Base-by-base conservation (phyloP, 257 asterid species). In the Solanum rostratum region DNA sequence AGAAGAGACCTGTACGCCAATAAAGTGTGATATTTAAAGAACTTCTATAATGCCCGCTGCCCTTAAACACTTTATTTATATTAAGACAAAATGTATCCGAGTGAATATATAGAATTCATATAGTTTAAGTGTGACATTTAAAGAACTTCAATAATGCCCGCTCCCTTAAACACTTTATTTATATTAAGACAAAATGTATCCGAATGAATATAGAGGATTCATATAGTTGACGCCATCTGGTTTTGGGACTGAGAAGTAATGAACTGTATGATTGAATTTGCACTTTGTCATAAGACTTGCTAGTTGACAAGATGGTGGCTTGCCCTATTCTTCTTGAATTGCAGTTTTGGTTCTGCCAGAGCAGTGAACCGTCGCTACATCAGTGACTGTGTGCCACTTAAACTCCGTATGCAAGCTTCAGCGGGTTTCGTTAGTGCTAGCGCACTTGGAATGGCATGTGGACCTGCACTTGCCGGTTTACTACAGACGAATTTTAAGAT, bases 371-470 rank as follows among this genome's bases (percentile, higher is more conserved):
- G 98, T 39, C 96, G 98, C 65, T 95, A 97, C 87, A 95, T 97
- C 84, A 97, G 98, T 55, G 99, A 95, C 87, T 94, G 99, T 57
- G 99, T 97, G 84, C 99, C 99, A 37, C 95, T 94, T 79, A 97
- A 90, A 88, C 88, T 89, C 85, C 94, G 98, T 37, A 91, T 97
- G 99, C 93, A 95, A 85, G 99, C 99, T 71, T 97, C 99, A 24
- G 99, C 99, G 12, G 99, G 94, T 84, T 97, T 97, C 74, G 99
- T 97, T 86, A 97, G 98, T 90, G 99, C 99, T 41, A 95, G 98
- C 87, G 98, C 99, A 33, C 93, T 95, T 84, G 99, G 99, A 90
- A 97, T 95, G 98, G 99, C 99, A 27, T 93, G 98, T 91, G 99
- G 98, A 24, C 99, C 99, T 24, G 99, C 98, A 85, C 89, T 97